phyloP scores from a whole-genome alignment of 164 flowering plant genomes.

The Chloranthus sessilifolius region DNA sequence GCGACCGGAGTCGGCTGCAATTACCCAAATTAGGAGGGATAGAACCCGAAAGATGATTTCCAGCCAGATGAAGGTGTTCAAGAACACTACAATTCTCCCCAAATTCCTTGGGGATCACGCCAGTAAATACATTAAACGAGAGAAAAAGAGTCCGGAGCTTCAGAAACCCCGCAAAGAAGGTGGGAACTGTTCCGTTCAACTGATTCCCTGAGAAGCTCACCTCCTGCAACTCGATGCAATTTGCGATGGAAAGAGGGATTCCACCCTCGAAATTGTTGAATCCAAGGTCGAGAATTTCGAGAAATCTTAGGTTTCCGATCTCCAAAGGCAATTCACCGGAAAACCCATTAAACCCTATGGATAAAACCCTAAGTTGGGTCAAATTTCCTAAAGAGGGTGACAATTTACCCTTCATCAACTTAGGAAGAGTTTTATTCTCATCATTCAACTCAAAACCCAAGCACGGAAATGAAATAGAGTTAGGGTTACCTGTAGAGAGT shows the following conservation, averaged over 20 bases:
- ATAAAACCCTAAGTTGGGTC: constrained; percentile 52
- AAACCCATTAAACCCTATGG: constrained; percentile 52
- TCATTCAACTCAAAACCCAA: constrained; percentile 36
- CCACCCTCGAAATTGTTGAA: background rate
- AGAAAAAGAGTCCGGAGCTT: background rate
- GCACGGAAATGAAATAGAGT: constrained; percentile 20
- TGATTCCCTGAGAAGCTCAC: background rate
- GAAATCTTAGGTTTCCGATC: constrained; percentile 44
- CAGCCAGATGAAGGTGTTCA: constrained; percentile 29
- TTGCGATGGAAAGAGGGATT: background rate
- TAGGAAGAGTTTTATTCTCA: constrained; percentile 18
- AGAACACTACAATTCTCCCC: constrained; percentile 29
- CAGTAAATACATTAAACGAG: constrained; percentile 9
- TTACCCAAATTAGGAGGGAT: constrained; percentile 17
- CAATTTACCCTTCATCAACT: constrained; percentile 36
- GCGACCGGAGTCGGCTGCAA: constrained; percentile 7
- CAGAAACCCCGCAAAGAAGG: background rate
- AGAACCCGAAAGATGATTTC: constrained; percentile 21
- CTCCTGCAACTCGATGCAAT: background rate
- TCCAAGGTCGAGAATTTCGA: constrained; percentile 63
- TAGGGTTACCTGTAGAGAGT: constrained; percentile 38
- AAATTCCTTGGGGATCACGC: constrained; percentile 18
- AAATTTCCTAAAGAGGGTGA: constrained; percentile 38
- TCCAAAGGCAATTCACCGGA: constrained; percentile 51
- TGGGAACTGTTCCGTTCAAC: constrained; percentile 4